A percentile compares a stretch with the other conserved stretches of the same genome.
These are phyloP conservation scores for Jamesozyma gamospora DNA, from an alignment of 805 yeast species.

Conservation along the genomic window DNA sequence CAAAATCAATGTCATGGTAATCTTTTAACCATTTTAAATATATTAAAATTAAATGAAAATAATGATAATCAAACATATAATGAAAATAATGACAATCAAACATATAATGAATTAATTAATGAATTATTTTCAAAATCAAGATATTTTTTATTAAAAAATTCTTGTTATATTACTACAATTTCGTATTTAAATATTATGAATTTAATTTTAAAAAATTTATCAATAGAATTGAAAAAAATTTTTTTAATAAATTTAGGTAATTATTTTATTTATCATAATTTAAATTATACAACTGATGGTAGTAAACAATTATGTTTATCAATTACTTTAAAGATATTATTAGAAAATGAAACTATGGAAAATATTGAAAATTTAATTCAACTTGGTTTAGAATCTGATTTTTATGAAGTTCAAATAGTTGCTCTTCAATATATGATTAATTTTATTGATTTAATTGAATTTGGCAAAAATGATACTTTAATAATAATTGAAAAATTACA, in stretches of 20 bases:
- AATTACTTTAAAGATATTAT: conserved; percentile 25
- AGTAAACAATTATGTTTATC: conserved; percentile 39
- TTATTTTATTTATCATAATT: conserved; percentile 31
- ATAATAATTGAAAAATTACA: conserved; percentile 11
- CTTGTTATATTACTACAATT: conserved; percentile 29
- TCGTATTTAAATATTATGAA: conserved; percentile 21
- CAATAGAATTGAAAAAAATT: background rate
- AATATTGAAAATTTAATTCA: conserved; percentile 23
- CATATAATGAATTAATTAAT: background rate
- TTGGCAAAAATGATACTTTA: conserved; percentile 1
- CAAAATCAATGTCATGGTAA: conserved; percentile 53
- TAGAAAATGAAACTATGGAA: conserved; percentile 14
- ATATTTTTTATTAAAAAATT: conserved; percentile 14
- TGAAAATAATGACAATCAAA: background rate
- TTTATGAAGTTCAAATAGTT: conserved; percentile 37
- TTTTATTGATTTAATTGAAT: background rate
- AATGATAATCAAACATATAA: too few species aligned
- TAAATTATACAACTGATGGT: conserved; percentile 33
- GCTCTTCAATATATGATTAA: conserved; percentile 30
- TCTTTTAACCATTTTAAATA: conserved; percentile 34
- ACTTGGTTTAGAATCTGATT: conserved; percentile 31
- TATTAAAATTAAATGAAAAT: conserved; percentile 3
- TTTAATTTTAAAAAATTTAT: background rate
- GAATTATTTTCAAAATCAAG: conserved; percentile 1
- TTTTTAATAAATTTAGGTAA: conserved; percentile 22